Evolutionary conservation across 495 filamentous ascomycete genomes (phyloP).

Genomic region (Penicillium samsonianum): DNA sequence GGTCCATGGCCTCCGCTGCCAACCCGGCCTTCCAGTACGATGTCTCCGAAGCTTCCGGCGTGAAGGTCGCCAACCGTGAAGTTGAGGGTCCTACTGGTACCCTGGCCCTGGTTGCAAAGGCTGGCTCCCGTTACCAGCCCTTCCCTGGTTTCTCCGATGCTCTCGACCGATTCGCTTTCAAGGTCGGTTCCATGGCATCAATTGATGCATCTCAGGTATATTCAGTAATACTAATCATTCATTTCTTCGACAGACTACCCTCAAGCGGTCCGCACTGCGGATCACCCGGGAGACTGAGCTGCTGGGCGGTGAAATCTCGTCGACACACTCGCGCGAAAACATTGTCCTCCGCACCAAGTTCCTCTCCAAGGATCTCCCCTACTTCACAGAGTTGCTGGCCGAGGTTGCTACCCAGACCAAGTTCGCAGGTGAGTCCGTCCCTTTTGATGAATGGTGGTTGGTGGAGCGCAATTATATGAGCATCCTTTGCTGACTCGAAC

Average conservation of each 20-base stretch:
- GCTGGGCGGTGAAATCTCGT: slow-evolving; percentile 78
- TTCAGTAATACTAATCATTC: slow-evolving; percentile 12
- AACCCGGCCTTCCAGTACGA: slow-evolving; percentile 86
- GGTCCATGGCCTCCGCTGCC: slow-evolving; percentile 78
- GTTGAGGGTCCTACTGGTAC: slow-evolving; percentile 83
- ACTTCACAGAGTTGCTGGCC: slow-evolving; percentile 93
- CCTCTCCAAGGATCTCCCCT: slow-evolving; percentile 90
- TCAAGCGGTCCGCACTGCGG: slow-evolving; percentile 81
- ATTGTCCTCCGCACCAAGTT: slow-evolving; percentile 90
- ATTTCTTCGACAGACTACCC: slow-evolving; percentile 65
- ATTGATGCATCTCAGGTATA: slow-evolving; percentile 20
- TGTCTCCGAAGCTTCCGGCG: slow-evolving; percentile 75
- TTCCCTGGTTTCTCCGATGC: slow-evolving; percentile 87
- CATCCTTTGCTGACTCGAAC: slow-evolving; percentile 18
- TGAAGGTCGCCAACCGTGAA: slow-evolving; percentile 91
- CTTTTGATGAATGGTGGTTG: slow-evolving; percentile 2
- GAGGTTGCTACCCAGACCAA: slow-evolving; percentile 87
- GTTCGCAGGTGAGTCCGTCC: slow-evolving; percentile 66
- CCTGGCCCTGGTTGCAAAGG: slow-evolving; percentile 87
- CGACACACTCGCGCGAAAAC: slow-evolving; percentile 90
- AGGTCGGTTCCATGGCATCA: slow-evolving; percentile 60
- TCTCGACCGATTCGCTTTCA: slow-evolving; percentile 92
- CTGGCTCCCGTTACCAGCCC: slow-evolving; percentile 87
- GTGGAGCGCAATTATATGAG: not conserved
- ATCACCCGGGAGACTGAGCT: slow-evolving; percentile 94